Conservation (phyloP, 2,329 filamentous ascomycete species). For the Blastomyces gilchristii region DNA sequence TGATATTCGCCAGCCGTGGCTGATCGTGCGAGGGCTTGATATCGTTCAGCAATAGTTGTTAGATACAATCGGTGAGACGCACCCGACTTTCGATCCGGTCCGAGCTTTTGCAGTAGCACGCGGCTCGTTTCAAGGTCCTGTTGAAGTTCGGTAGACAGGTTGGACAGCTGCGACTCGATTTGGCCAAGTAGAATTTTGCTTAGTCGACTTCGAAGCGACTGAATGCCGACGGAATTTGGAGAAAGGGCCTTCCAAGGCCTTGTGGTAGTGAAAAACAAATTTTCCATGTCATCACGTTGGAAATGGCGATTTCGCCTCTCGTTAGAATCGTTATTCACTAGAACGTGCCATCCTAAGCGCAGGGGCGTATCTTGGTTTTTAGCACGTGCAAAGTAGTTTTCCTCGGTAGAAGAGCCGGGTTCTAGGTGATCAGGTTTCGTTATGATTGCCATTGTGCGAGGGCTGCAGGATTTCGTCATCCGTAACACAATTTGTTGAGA, state of each 20-base stretch:
- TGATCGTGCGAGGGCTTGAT: constrained; percentile 19
- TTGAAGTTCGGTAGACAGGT: constrained; percentile 30
- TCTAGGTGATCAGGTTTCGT: constrained; percentile 38
- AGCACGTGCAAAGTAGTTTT: constrained; percentile 28
- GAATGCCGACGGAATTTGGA: constrained; percentile 22
- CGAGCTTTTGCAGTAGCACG: constrained; percentile 19
- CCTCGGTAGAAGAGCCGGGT: constrained; percentile 28
- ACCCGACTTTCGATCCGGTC: constrained; percentile 17
- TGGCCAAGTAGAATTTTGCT: constrained; percentile 27
- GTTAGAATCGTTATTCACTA: constrained; percentile 38
- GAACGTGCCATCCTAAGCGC: constrained; percentile 41
- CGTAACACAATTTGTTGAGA: constrained; percentile 34
- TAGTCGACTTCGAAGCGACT: constrained; percentile 23
- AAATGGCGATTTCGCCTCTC: constrained; percentile 19
- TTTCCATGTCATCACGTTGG: constrained; percentile 26
- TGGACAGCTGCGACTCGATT: constrained; percentile 27
- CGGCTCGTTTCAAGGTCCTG: constrained; percentile 27
- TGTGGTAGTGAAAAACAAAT: constrained; percentile 24
- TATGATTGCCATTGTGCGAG: constrained; percentile 37
- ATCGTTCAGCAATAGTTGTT: constrained; percentile 17
- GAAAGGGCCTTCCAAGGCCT: constrained; percentile 22
- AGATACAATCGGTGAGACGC: constrained; percentile 17
- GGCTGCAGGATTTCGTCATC: constrained; percentile 25
- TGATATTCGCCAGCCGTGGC: constrained; percentile 18
- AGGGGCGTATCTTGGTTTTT: constrained; percentile 35